phyloP scores from a whole-genome alignment of 805 yeast species.

The Sugiyamaella chiloensis region DNA sequence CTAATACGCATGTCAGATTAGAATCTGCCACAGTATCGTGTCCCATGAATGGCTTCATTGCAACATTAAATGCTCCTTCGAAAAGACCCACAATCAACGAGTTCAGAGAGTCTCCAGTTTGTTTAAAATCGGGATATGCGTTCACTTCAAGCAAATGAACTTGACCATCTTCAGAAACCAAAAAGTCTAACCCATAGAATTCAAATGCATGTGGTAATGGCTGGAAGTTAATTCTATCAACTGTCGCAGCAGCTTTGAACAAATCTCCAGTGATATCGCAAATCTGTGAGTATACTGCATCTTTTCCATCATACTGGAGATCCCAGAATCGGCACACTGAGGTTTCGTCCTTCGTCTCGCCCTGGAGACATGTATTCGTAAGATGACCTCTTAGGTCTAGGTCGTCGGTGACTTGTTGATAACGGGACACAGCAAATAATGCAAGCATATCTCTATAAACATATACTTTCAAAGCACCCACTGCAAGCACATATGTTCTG shows the following conservation, averaged over 20 bases:
- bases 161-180: constrained; percentile 49
- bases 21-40: not conserved
- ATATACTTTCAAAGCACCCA: constrained; percentile 70
- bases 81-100: constrained; percentile 68
- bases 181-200: constrained; percentile 83
- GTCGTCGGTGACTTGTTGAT: constrained; percentile 34
- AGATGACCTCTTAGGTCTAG: constrained; percentile 67
- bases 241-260: constrained; percentile 75
- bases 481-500: constrained; percentile 74
- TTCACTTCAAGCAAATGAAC: constrained; percentile 80
- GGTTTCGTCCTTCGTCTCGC: constrained; percentile 37
- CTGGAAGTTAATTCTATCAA: constrained; percentile 80
- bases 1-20: not conserved
- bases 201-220: constrained; percentile 82
- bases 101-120: constrained; percentile 80
- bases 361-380: constrained; percentile 91
- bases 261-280: constrained; percentile 62
- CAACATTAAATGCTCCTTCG: constrained; percentile 47
- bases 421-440: constrained; percentile 65
- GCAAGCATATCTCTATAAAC: constrained; percentile 80
- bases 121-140: constrained; percentile 95
- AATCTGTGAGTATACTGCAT: constrained; percentile 50
- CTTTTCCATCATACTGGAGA: constrained; percentile 30
- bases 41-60: constrained; percentile 47
- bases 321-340: constrained; percentile 64